Base-by-base conservation (phyloP, 257 asterid species). In the Vinca minor region DNA sequence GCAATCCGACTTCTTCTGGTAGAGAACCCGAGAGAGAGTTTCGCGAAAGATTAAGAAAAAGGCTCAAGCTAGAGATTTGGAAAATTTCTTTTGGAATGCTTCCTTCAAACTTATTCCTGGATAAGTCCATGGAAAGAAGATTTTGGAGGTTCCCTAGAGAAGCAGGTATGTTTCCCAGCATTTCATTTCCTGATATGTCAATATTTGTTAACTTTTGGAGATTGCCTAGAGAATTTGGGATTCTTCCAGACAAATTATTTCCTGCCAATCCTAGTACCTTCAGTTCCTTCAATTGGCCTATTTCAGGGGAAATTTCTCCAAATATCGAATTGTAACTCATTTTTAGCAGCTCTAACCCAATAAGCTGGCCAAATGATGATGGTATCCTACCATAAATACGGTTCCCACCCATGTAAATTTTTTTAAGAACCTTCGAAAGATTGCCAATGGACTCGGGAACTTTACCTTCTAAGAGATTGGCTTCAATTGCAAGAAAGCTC, bases 361-460 rank as follows among this genome's bases (percentile, higher is more conserved):
- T 64, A 10, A 86, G 85, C 34, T 69, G 81, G 49, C 86, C 81
- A 63, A 83, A 71, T 58, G 89, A 79, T 66, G 83, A 35, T 14
- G 87, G 90, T 14, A 83, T 79, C 17, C 49, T 35, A 9, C 94
- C 86, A 36, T 50, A 39, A 4, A 81, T 64, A 13, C 62, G 69
- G 54, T 83, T 83, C 41, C 81, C 81, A 4, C 83, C 87, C 86
- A 83, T 78, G 79, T 68, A 79, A 0, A 83, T 47, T 35, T 57
- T 70, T 1, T 67, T 53, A 15, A 83, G 84, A 31, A n/a, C 73
- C 72, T 76, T 77, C 1, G 87, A 79, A 53, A 85, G 84, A 52
- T 76, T 81, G 35, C 94, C 89, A 28, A 85, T 62, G 55, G 87
- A 73, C 29, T 73, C 69, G 3, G 89, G 94, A 61, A 85, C 80